A percentile compares a stretch with the other conserved stretches of the same genome.
phyloP scores from a whole-genome alignment of 352 stramenopile genomes.

The Phytophthora cactorum region DNA sequence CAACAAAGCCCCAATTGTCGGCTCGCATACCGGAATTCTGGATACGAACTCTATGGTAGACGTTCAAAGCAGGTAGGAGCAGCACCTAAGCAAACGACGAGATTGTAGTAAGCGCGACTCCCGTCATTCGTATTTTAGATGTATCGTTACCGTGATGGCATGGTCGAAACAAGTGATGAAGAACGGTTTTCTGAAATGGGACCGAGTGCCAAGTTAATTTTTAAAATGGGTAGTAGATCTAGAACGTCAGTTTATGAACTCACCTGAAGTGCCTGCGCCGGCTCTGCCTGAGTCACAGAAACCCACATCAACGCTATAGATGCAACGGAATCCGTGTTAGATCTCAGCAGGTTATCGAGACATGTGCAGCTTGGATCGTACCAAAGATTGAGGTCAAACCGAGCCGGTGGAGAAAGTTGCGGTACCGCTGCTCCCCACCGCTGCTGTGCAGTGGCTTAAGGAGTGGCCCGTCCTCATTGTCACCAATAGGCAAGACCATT shows the following conservation, averaged over 20 bases:
- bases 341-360: no score
- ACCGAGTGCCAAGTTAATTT: not conserved
- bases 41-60: not conserved
- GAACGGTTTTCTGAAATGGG: constrained; percentile 15
- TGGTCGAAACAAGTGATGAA: constrained; percentile 19
- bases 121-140: constrained; percentile 24
- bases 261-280: not conserved
- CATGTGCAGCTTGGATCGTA: not conserved
- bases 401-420: not conserved
- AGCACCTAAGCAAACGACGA: not conserved
- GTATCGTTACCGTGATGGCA: constrained; percentile 22
- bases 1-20: not conserved
- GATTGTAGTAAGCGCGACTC: not conserved
- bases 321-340: not conserved
- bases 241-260: not conserved
- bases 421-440: not conserved
- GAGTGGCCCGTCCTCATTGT: not conserved
- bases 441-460: not conserved
- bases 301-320: not conserved
- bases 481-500: not conserved
- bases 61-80: not conserved
- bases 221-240: not conserved
- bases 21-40: not conserved
- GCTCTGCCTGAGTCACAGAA: not conserved
- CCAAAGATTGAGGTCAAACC: not conserved